Percentiles rank a stretch among this genome's conserved stretches.
phyloP scores from a whole-genome alignment of 2,329 filamentous ascomycete species.

The Elsinoe batatas region DNA sequence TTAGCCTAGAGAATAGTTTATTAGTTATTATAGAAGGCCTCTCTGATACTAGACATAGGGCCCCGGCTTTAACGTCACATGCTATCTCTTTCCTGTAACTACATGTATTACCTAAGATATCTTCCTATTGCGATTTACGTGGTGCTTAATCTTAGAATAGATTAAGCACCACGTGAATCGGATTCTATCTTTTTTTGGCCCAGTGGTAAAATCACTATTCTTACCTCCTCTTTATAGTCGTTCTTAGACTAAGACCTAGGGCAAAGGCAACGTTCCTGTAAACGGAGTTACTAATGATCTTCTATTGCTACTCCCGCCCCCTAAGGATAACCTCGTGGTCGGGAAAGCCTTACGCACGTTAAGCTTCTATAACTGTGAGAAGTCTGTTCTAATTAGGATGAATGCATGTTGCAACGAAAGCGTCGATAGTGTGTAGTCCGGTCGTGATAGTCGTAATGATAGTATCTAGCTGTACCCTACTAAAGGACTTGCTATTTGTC shows the following conservation, averaged over 20 bases:
- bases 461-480: conserved; percentile 41
- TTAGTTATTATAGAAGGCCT: too few species aligned
- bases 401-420: conserved; percentile 44
- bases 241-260: conserved; percentile 45
- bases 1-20: too few species aligned
- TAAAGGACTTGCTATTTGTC: conserved; percentile 33
- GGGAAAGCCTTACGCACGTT: conserved; percentile 59
- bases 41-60: too few species aligned
- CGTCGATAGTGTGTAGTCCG: conserved; percentile 39
- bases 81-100: too few species aligned
- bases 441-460: conserved; percentile 59
- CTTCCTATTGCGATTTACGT: too few species aligned
- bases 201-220: too few species aligned
- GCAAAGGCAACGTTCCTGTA: conserved; percentile 57
- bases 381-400: conserved; percentile 59
- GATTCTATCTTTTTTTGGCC: too few species aligned
- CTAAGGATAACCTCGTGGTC: conserved; percentile 64
- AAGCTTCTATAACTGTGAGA: conserved; percentile 55
- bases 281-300: conserved; percentile 68
- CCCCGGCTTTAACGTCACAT: too few species aligned
- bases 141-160: too few species aligned
- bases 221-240: too few species aligned
- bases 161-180: too few species aligned
- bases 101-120: too few species aligned
- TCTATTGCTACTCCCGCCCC: conserved; percentile 44